Conservation (phyloP, 192 early-diverging fungal genomes). For the Funneliformis geosporum region DNA sequence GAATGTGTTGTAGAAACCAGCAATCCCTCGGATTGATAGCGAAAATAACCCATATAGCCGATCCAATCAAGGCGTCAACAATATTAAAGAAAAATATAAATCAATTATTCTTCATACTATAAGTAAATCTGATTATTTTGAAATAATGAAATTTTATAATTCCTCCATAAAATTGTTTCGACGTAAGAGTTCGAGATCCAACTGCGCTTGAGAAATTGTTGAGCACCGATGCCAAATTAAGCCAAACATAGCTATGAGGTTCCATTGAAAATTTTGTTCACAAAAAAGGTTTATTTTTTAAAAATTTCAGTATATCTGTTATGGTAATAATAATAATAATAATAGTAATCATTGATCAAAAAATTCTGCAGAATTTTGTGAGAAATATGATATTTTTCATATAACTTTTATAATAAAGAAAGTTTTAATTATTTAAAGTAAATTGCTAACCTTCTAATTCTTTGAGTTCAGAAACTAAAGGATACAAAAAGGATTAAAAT, state of each 20-base stretch:
- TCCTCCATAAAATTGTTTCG: conserved; percentile 75
- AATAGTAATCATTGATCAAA: no score
- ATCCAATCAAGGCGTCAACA: conserved; percentile 65
- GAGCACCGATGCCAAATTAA: conserved; percentile 80
- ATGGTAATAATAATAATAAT: no score
- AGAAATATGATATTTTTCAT: no score
- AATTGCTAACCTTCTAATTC: no score
- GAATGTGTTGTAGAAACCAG: conserved; percentile 77
- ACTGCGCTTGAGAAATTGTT: conserved; percentile 87
- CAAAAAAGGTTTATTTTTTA: no score
- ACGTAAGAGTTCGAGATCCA: conserved; percentile 74
- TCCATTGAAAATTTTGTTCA: conserved; percentile 42
- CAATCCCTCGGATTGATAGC: conserved; percentile 60
- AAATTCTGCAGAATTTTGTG: no score
- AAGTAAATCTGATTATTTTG: conserved; percentile 61
- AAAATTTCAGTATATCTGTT: no score
- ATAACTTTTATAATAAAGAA: no score
- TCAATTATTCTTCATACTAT: conserved; percentile 48
- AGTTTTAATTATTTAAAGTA: no score
- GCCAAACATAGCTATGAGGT: conserved; percentile 56
- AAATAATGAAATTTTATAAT: conserved; percentile 65
- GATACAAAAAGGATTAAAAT: no score
- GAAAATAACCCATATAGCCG: conserved; percentile 67
- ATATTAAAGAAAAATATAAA: background rate
- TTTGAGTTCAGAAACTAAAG: no score